These are phyloP conservation scores for Xylariaceae sp. DNA, from an alignment of 2,329 filamentous ascomycete species.

Conservation along the genomic window DNA sequence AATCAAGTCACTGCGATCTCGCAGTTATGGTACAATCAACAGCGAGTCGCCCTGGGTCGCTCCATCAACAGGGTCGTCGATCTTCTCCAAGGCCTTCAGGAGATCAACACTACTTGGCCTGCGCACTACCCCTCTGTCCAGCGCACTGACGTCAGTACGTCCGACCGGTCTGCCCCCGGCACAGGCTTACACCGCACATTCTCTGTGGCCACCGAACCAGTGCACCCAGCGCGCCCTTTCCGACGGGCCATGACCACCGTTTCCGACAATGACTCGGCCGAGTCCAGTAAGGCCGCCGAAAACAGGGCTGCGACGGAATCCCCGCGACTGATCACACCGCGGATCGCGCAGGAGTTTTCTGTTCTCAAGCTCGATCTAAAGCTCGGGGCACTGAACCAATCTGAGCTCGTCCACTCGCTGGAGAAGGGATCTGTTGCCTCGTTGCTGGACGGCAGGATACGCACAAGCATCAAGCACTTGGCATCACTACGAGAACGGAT, in stretches of 20 bases:
- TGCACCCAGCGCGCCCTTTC: conserved; percentile 44
- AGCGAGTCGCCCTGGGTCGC: conserved; percentile 78
- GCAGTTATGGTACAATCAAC: conserved; percentile 92
- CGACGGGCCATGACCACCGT: conserved; percentile 69
- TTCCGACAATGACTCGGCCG: conserved; percentile 53
- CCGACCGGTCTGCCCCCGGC: conserved; percentile 46
- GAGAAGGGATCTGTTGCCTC: conserved; percentile 89
- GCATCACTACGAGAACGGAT: conserved; percentile 84
- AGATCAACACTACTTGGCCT: conserved; percentile 88
- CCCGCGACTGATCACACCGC: conserved; percentile 80
- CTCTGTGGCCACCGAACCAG: conserved; percentile 49
- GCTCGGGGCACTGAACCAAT: conserved; percentile 77
- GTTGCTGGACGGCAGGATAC: conserved; percentile 87
- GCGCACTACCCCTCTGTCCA: conserved; percentile 89
- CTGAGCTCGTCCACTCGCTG: conserved; percentile 87
- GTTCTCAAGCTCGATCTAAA: conserved; percentile 93
- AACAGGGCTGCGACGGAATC: conserved; percentile 53
- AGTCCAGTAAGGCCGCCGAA: conserved; percentile 70
- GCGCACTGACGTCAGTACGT: conserved; percentile 42
- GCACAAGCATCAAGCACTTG: conserved; percentile 87
- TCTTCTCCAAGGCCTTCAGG: conserved; percentile 73
- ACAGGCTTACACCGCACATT: conserved; percentile 60
- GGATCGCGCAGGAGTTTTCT: conserved; percentile 93
- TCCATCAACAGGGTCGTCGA: conserved; percentile 85
- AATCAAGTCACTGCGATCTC: conserved; percentile 77